Evolutionary conservation across 345 rosid species (phyloP).

Genomic region (Sisymbrium altissimum): DNA sequence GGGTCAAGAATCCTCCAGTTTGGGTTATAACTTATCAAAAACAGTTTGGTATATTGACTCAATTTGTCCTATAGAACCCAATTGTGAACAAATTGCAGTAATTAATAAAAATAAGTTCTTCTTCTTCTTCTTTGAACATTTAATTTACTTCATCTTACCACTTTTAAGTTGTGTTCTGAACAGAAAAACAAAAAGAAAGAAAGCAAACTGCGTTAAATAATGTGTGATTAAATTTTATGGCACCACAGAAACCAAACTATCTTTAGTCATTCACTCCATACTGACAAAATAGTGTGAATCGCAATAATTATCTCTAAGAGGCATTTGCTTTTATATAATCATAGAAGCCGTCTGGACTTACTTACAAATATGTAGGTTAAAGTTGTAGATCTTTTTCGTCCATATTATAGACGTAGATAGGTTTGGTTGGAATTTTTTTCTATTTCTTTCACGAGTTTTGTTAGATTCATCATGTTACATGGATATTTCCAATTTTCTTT

Average conservation of each 20-base stretch:
- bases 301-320: not conserved
- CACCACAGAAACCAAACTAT: not conserved
- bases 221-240: not conserved
- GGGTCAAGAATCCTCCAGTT: constrained; percentile 2
- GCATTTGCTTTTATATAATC: not conserved
- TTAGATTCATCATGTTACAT: not conserved
- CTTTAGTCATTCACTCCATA: not conserved
- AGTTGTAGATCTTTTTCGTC: not conserved
- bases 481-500: not conserved
- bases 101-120: not conserved
- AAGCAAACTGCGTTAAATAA: no score
- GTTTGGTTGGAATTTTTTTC: not conserved
- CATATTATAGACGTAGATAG: not conserved
- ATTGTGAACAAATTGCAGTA: not conserved
- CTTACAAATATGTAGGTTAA: not conserved
- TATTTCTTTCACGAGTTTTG: constrained; percentile 13
- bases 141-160: not conserved
- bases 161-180: not conserved
- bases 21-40: constrained; percentile 20
- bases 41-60: constrained; percentile 8
- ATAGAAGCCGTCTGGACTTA: not conserved
- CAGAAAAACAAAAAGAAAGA: no score
- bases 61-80: not conserved
- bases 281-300: not conserved
- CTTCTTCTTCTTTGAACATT: no score